These are phyloP conservation scores for Metschnikowia reukaufii DNA, from an alignment of 805 yeast genomes.

Conservation along the genomic window DNA sequence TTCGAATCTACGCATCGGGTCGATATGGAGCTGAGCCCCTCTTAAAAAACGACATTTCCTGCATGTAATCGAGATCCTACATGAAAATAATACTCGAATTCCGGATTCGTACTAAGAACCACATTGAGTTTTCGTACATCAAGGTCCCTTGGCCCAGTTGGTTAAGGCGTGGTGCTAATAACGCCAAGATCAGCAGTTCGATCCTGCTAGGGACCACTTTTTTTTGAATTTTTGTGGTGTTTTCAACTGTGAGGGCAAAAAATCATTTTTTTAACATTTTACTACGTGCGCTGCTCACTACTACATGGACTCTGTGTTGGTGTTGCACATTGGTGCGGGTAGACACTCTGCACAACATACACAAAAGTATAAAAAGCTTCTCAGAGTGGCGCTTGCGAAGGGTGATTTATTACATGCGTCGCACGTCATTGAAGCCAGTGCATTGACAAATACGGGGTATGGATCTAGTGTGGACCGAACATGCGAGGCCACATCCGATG, in stretches of 20 bases:
- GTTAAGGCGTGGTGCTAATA: slow-evolving; percentile 56
- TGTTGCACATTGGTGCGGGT: slow-evolving; percentile 58
- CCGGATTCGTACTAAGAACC: slow-evolving; percentile 89
- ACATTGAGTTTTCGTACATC: too few relatives aligned
- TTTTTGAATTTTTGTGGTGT: slow-evolving; percentile 12
- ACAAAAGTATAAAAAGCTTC: slow-evolving; percentile 26
- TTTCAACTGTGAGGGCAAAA: not conserved
- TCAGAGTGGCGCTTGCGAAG: slow-evolving; percentile 26
- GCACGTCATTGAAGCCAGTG: slow-evolving; percentile 34
- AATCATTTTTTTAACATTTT: not conserved
- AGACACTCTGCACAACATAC: slow-evolving; percentile 29
- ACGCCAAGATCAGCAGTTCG: slow-evolving; percentile 79
- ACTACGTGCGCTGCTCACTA: too few relatives aligned
- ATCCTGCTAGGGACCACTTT: slow-evolving; percentile 79
- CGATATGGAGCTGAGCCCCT: too few relatives aligned
- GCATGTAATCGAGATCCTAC: too few relatives aligned
- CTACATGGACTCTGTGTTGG: slow-evolving; percentile 5
- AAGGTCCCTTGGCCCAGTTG: slow-evolving; percentile 55
- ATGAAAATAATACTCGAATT: too few relatives aligned
- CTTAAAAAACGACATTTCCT: too few relatives aligned
- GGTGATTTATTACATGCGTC: slow-evolving; percentile 18
- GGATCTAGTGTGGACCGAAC: slow-evolving; percentile 44
- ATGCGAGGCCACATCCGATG: slow-evolving; percentile 48
- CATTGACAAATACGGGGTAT: slow-evolving; percentile 49
- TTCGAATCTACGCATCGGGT: too few relatives aligned